phyloP scores from a whole-genome alignment of 495 filamentous ascomycete species.

The Parachaetomium inaequale region DNA sequence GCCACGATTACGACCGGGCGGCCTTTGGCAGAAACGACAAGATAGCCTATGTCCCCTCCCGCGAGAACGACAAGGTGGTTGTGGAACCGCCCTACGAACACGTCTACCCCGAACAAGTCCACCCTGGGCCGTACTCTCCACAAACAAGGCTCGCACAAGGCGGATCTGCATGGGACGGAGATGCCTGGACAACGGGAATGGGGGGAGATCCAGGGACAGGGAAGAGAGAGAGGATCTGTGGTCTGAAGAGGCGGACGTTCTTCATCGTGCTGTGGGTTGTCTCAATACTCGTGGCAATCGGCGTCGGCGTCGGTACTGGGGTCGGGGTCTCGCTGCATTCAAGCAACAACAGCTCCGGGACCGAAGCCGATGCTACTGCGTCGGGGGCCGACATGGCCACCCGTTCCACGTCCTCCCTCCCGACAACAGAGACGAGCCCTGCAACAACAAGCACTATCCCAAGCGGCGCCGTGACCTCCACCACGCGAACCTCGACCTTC shows the following conservation, averaged over 20 bases:
- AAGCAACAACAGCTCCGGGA: neutral
- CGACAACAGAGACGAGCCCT: neutral
- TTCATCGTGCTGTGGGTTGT: neutral
- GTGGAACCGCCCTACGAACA: neutral
- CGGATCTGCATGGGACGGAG: neutral
- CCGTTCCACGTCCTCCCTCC: neutral
- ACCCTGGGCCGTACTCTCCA: neutral
- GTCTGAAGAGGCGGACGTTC: neutral
- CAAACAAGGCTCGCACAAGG: neutral
- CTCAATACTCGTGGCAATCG: neutral
- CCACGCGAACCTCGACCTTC: neutral
- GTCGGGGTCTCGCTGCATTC: neutral
- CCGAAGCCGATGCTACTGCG: neutral
- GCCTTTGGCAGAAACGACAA: neutral
- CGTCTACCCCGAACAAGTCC: neutral
- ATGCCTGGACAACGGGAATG: neutral
- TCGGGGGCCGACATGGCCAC: neutral
- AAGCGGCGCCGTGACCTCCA: neutral
- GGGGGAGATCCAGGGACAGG: neutral
- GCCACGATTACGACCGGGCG: neutral
- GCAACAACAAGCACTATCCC: neutral
- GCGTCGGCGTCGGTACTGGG: neutral
- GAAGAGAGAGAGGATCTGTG: neutral
- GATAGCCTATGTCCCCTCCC: neutral
- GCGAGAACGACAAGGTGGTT: neutral